Percentiles rank a stretch among this genome's conserved stretches.
Conservation (phyloP, 2,329 filamentous ascomycete species). For the Colletotrichum navitas region DNA sequence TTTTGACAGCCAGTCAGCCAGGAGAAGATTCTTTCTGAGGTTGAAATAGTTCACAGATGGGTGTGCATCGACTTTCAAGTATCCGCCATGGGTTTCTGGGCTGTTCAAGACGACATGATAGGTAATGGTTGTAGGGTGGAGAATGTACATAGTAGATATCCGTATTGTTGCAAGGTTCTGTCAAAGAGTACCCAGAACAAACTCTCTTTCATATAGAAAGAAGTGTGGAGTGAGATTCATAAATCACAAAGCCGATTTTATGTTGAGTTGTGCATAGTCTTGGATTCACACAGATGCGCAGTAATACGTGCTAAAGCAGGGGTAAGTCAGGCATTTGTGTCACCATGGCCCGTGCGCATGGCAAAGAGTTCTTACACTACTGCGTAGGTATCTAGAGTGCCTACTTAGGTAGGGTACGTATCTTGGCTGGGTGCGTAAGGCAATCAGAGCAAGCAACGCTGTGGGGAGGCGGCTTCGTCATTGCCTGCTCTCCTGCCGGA, state of each 20-base stretch:
- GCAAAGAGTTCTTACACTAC: neutral
- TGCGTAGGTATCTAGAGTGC: too few relatives aligned
- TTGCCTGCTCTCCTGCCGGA: slow-evolving; percentile 37
- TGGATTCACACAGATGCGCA: slow-evolving; percentile 7
- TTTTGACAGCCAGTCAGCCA: neutral
- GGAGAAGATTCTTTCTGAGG: neutral
- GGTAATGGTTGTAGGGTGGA: neutral
- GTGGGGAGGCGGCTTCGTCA: slow-evolving; percentile 39
- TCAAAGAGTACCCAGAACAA: neutral
- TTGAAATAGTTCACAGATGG: neutral
- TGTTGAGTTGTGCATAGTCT: slow-evolving; percentile 31
- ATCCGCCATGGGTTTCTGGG: neutral
- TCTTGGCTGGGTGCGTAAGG: slow-evolving; percentile 23
- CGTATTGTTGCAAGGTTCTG: slow-evolving; percentile 4
- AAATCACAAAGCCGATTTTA: slow-evolving; percentile 21
- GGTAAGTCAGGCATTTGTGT: slow-evolving; percentile 33
- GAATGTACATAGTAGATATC: slow-evolving; percentile 6
- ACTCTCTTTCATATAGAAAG: neutral
- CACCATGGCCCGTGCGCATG: slow-evolving; percentile 30
- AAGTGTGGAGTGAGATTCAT: slow-evolving; percentile 6
- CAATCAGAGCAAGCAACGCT: slow-evolving; percentile 21
- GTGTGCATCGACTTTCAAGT: too few relatives aligned
- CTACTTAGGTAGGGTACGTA: slow-evolving; percentile 4
- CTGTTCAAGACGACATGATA: neutral
- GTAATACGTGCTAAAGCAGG: slow-evolving; percentile 37